Evolutionary conservation across 768 basidiomycete species (phyloP).

Genomic region (Epithele typhae): DNA sequence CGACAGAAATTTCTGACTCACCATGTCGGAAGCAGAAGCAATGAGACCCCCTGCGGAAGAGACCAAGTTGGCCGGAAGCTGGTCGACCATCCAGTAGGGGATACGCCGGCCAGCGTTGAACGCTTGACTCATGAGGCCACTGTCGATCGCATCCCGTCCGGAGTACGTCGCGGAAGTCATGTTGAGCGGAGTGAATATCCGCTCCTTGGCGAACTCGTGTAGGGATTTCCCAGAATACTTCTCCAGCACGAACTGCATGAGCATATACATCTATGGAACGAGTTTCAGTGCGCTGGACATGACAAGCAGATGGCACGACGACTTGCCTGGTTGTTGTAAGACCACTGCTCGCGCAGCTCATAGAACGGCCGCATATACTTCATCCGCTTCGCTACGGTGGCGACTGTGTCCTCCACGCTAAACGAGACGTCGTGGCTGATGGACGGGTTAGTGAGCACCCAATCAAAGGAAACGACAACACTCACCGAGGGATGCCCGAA

Average conservation of each 20-base stretch:
- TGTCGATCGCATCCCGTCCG: conserved; percentile 25
- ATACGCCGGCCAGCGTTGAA: conserved; percentile 31
- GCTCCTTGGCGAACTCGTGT: conserved; percentile 35
- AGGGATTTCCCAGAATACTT: conserved; percentile 31
- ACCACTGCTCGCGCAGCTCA: conserved; percentile 34
- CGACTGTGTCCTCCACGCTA: too few species aligned
- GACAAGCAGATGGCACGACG: not conserved
- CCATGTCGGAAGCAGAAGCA: conserved; percentile 39
- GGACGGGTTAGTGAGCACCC: too few species aligned
- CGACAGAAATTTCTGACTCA: conserved; percentile 14
- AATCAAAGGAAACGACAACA: too few species aligned
- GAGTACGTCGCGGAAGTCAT: conserved; percentile 41
- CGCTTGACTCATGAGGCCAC: conserved; percentile 30
- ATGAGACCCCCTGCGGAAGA: conserved; percentile 41
- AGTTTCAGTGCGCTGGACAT: not conserved
- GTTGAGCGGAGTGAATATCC: conserved; percentile 36
- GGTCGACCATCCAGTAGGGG: conserved; percentile 30
- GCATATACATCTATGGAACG: conserved; percentile 44
- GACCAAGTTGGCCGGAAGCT: conserved; percentile 14
- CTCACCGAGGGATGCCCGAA: conserved; percentile 28
- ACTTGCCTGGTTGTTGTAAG: conserved; percentile 35
- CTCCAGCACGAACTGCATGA: conserved; percentile 30
- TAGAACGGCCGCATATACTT: too few species aligned
- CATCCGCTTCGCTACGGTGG: too few species aligned
- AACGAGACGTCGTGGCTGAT: too few species aligned